Percentiles rank a stretch among this genome's conserved stretches.
Conservation (phyloP, 2,329 filamentous ascomycete genomes). For the Diaporthe amygdali region DNA sequence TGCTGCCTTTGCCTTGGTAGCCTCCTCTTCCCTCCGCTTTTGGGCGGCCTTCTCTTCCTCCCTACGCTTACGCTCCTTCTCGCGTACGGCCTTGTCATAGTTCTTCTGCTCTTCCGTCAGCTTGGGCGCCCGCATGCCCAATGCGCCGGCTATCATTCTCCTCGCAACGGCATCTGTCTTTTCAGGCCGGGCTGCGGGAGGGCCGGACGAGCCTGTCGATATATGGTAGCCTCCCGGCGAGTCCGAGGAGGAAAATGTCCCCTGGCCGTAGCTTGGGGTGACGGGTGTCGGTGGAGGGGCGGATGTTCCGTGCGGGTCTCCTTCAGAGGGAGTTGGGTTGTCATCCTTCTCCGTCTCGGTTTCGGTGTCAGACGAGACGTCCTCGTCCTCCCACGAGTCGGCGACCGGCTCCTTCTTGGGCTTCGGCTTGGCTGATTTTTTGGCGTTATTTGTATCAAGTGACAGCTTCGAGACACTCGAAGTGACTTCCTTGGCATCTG, state of each 20-base stretch:
- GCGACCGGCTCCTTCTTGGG: slow-evolving; percentile 53
- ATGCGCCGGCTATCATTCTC: slow-evolving; percentile 85
- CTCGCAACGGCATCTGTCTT: slow-evolving; percentile 93
- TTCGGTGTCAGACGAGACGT: slow-evolving; percentile 51
- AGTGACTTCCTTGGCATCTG: slow-evolving; percentile 22
- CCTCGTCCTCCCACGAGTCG: slow-evolving; percentile 82
- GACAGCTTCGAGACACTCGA: slow-evolving; percentile 36
- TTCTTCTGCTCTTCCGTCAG: slow-evolving; percentile 87
- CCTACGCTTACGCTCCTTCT: slow-evolving; percentile 81
- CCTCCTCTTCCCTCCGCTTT: slow-evolving; percentile 63
- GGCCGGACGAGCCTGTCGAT: not conserved
- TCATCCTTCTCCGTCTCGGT: slow-evolving; percentile 36
- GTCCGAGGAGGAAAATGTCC: slow-evolving; percentile 7
- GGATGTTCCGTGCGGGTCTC: slow-evolving; percentile 31
- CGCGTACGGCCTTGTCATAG: slow-evolving; percentile 81
- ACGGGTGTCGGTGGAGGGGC: slow-evolving; percentile 73
- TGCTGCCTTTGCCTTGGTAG: slow-evolving; percentile 79
- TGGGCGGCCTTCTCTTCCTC: slow-evolving; percentile 75
- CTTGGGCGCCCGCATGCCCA: slow-evolving; percentile 81
- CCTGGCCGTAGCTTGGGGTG: slow-evolving; percentile 51
- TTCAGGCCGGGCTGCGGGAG: slow-evolving; percentile 64
- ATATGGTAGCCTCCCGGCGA: slow-evolving; percentile 5
- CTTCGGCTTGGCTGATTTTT: slow-evolving; percentile 33
- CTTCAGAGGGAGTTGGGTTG: slow-evolving; percentile 27
- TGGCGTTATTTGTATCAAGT: slow-evolving; percentile 30